Evolutionary conservation across 2,329 filamentous ascomycete genomes (phyloP).

Genomic region (Fusarium austroafricanum): DNA sequence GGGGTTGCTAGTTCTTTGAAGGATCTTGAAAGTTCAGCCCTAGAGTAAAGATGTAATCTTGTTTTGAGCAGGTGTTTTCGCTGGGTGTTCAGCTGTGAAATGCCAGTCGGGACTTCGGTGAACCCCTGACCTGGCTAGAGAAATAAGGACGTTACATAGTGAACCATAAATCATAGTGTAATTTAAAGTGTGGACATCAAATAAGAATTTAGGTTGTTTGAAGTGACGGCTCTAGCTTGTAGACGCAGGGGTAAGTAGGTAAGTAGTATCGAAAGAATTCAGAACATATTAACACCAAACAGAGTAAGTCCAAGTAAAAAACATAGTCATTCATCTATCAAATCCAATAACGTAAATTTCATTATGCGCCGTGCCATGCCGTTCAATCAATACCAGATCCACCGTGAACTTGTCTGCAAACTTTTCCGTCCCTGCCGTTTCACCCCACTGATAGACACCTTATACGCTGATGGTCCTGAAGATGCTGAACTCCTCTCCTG

Average conservation of each 20-base stretch:
- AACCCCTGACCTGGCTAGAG: background rate
- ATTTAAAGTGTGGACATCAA: background rate
- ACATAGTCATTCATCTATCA: constrained; percentile 33
- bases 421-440: constrained; percentile 28
- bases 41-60: background rate
- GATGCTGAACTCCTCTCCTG: constrained; percentile 88
- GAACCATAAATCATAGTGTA: background rate
- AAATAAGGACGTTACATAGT: background rate
- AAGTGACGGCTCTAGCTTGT: background rate
- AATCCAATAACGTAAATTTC: constrained; percentile 35
- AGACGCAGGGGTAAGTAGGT: background rate
- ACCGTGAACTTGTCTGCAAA: constrained; percentile 21
- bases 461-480: constrained; percentile 87
- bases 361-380: constrained; percentile 42
- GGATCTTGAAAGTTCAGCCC: background rate
- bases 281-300: background rate
- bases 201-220: background rate
- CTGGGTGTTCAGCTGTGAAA: background rate
- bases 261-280: background rate
- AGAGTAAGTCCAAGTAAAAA: constrained; percentile 5
- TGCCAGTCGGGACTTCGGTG: background rate
- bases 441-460: constrained; percentile 18
- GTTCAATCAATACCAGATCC: constrained; percentile 39
- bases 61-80: background rate
- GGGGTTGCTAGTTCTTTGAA: background rate